Evolutionary conservation across 805 yeast genomes (phyloP).

Genomic region (Ogataea glucozyma): DNA sequence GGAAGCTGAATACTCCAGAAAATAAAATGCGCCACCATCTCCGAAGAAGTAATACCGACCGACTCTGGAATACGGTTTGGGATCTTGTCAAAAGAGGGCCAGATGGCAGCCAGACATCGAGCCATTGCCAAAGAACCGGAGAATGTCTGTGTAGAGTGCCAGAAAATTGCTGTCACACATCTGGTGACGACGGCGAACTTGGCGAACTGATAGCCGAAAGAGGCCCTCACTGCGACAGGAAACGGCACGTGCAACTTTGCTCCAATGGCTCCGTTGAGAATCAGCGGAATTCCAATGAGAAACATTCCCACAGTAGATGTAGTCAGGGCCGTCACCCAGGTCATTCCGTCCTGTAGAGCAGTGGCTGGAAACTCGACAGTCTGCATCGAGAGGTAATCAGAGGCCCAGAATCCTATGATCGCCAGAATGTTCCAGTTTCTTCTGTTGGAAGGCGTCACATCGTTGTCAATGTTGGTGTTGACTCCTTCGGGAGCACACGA

Average conservation of each 20-base stretch:
- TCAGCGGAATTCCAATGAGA: constrained; percentile 23
- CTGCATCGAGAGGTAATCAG: constrained; percentile 29
- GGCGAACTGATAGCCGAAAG: constrained; percentile 36
- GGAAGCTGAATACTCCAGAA: constrained; percentile 37
- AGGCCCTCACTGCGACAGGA: constrained; percentile 36
- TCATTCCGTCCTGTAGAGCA: constrained; percentile 19
- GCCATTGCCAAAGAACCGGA: constrained; percentile 33
- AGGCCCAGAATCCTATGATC: constrained; percentile 30
- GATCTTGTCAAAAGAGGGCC: constrained; percentile 30
- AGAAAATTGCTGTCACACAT: constrained; percentile 35
- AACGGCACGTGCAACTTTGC: constrained; percentile 39
- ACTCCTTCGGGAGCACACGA: constrained; percentile 24
- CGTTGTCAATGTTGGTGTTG: constrained; percentile 22
- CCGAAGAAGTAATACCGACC: constrained; percentile 30
- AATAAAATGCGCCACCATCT: constrained; percentile 36
- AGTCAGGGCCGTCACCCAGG: constrained; percentile 24
- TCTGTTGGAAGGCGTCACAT: constrained; percentile 25
- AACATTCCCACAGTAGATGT: constrained; percentile 25
- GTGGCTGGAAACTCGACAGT: constrained; percentile 26
- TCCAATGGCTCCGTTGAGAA: constrained; percentile 35
- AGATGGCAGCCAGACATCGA: constrained; percentile 30
- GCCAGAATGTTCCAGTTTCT: constrained; percentile 28
- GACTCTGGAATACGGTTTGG: constrained; percentile 31
- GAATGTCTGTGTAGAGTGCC: constrained; percentile 31
- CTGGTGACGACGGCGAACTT: constrained; percentile 35